These are phyloP conservation scores for Suillus subluteus DNA, from an alignment of 768 basidiomycete species.

Conservation along the genomic window DNA sequence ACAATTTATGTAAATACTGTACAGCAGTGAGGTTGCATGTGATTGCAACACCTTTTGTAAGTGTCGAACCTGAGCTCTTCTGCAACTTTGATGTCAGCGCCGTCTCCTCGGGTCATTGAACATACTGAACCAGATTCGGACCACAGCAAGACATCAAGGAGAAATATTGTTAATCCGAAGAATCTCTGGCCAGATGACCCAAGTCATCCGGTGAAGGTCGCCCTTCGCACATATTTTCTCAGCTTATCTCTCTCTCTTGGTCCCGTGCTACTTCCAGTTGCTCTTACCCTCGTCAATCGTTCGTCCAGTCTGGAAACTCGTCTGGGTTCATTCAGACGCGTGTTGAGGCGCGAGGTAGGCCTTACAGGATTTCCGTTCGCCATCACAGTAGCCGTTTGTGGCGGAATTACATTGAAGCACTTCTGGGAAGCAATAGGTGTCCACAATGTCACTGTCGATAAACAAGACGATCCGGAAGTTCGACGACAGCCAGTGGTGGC, in stretches of 20 bases:
- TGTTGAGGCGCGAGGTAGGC: slow-evolving; percentile 60
- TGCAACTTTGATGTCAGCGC: slow-evolving; percentile 4
- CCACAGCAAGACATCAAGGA: slow-evolving; percentile 2
- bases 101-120: slow-evolving; percentile 2
- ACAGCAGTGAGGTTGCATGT: background rate
- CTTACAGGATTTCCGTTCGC: slow-evolving; percentile 71
- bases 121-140: slow-evolving; percentile 14
- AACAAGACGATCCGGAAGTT: background rate
- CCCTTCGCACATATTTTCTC: slow-evolving; percentile 69
- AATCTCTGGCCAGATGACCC: slow-evolving; percentile 35
- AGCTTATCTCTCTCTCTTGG: slow-evolving; percentile 68
- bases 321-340: slow-evolving; percentile 24
- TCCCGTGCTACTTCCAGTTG: slow-evolving; percentile 61
- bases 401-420: slow-evolving; percentile 57
- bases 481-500: background rate
- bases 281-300: slow-evolving; percentile 38
- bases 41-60: background rate
- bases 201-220: slow-evolving; percentile 58
- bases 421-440: slow-evolving; percentile 41
- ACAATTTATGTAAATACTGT: background rate
- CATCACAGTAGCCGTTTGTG: slow-evolving; percentile 63
- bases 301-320: slow-evolving; percentile 27
- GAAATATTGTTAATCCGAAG: background rate
- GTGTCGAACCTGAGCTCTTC: background rate
- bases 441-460: background rate